phyloP scores from a whole-genome alignment of 1,139 yeast species.

The Pichia sp. region DNA sequence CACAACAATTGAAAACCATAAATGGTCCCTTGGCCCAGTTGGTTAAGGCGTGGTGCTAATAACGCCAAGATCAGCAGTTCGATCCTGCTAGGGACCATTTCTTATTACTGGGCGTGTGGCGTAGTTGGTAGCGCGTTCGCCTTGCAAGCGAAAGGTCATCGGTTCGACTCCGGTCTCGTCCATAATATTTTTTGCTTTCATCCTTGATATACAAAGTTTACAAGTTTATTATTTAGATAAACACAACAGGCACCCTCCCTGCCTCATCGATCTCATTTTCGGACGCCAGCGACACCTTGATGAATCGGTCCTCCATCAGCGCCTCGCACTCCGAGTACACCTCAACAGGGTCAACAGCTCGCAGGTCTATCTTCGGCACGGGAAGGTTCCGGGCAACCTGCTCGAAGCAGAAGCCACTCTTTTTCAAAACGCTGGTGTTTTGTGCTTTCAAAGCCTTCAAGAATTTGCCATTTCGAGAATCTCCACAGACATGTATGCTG shows the following conservation, averaged over 20 bases:
- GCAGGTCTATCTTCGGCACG: background rate
- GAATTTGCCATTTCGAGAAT: background rate
- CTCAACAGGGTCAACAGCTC: background rate
- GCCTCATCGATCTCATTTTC: background rate
- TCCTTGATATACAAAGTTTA: no score
- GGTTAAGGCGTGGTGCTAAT: conserved; percentile 90
- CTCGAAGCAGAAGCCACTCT: background rate
- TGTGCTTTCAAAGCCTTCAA: background rate
- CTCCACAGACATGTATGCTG: background rate
- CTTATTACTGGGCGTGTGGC: conserved; percentile 52
- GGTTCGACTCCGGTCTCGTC: conserved; percentile 68
- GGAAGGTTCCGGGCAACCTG: background rate
- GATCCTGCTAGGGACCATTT: conserved; percentile 78
- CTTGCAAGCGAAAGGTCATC: conserved; percentile 64
- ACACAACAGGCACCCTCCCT: background rate
- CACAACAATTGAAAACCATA: background rate
- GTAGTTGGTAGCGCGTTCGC: conserved; percentile 71
- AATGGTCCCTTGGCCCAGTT: conserved; percentile 82
- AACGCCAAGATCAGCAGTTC: conserved; percentile 44
- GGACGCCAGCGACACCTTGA: background rate
- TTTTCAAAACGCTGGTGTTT: background rate
- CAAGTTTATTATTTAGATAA: background rate
- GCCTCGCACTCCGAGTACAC: background rate
- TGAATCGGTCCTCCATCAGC: background rate
- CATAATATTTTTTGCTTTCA: conserved; percentile 29